Conservation (phyloP, 1,139 yeast genomes). For the Debaryomycetaceae sp. region DNA sequence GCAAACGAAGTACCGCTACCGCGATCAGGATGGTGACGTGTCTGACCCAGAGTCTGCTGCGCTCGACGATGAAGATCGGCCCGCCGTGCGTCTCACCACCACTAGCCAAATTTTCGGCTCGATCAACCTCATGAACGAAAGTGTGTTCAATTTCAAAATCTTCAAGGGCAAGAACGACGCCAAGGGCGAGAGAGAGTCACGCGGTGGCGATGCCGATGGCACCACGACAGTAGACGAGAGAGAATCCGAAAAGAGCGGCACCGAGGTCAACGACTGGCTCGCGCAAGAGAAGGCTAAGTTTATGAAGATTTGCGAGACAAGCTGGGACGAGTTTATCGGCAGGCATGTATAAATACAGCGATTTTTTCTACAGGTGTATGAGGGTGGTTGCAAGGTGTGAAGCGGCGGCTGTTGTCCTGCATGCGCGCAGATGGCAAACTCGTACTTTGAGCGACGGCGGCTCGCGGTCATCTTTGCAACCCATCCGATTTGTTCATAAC, state of each 20-base stretch:
- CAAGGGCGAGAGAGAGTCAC: conserved; percentile 3
- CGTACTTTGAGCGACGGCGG: too few relatives aligned
- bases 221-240: conserved; percentile 1
- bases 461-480: too few relatives aligned
- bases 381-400: too few relatives aligned
- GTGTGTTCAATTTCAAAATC: conserved; percentile 38
- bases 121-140: conserved; percentile 41
- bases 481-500: too few relatives aligned
- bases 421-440: too few relatives aligned
- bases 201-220: neutral
- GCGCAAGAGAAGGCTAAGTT: conserved; percentile 42
- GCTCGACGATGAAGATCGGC: conserved; percentile 19
- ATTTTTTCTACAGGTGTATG: too few relatives aligned
- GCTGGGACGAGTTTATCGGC: conserved; percentile 47
- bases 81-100: conserved; percentile 5
- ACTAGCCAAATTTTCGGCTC: conserved; percentile 38
- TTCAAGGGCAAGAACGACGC: conserved; percentile 17
- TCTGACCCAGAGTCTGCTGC: conserved; percentile 15
- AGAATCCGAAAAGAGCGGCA: neutral
- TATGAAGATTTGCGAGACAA: conserved; percentile 47
- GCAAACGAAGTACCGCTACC: conserved; percentile 28
- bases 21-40: conserved; percentile 7
- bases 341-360: conserved; percentile 8
- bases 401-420: too few relatives aligned
- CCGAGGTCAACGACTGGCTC: conserved; percentile 12